Conservation (phyloP, 225 moss, liverwort and hornwort species). For the Climacium dendroides region DNA sequence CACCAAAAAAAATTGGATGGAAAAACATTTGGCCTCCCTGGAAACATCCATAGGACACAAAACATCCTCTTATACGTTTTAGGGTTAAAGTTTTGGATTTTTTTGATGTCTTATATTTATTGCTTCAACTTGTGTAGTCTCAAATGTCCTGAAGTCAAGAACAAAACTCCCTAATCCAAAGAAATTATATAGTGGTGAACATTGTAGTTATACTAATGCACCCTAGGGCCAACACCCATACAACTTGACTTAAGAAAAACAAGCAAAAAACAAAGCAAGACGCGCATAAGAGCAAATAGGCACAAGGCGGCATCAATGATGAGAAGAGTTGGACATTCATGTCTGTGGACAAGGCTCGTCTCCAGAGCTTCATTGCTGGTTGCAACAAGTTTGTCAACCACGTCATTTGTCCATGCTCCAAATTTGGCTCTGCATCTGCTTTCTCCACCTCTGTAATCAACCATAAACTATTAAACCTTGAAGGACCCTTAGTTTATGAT, state of each 20-base stretch:
- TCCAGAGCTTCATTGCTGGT: slow-evolving; percentile 46
- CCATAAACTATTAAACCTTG: not conserved
- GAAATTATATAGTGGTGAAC: too few species aligned
- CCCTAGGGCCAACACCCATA: not conserved
- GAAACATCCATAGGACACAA: not conserved
- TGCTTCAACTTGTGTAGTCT: not conserved
- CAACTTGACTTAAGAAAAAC: not conserved
- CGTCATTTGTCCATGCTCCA: slow-evolving; percentile 26
- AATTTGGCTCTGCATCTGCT: not conserved
- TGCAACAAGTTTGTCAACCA: slow-evolving; percentile 43
- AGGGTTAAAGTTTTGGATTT: not conserved
- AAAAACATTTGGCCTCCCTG: not conserved
- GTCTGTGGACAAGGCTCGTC: slow-evolving; percentile 55
- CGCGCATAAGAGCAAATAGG: slow-evolving; percentile 19
- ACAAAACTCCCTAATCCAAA: not conserved
- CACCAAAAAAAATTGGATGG: not conserved
- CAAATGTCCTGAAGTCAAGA: not conserved
- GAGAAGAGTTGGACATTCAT: slow-evolving; percentile 26
- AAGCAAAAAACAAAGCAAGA: slow-evolving; percentile 19
- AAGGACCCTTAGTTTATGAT: not conserved
- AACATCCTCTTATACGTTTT: not conserved
- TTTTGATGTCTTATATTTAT: not conserved
- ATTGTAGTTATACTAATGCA: not conserved
- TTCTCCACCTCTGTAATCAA: slow-evolving; percentile 24
- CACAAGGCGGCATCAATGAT: slow-evolving; percentile 9